Evolutionary conservation across 2,329 filamentous ascomycete species (phyloP), one percentile per base, ranked within the genome.

Genomic region (Penicillium verrucosum): DNA sequence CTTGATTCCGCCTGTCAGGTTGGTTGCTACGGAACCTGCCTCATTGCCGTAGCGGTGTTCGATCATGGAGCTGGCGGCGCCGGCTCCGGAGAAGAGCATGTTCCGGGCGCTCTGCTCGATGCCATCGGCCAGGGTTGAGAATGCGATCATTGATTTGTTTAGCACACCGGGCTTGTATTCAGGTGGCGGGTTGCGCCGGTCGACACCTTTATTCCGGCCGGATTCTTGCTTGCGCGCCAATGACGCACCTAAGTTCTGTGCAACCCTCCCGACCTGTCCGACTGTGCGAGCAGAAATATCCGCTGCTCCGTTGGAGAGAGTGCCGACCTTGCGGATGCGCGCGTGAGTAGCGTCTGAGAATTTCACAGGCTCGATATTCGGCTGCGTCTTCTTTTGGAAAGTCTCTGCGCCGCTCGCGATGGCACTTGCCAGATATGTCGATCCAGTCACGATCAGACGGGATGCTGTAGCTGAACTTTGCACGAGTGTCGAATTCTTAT

Each of bases 101-200:
- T 85, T 89, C 51, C 88, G 88, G 1, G 91, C 89, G 1, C 90
- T 89, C 65, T 96, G 88, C 64, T 96, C 92, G 57, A 97, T 89
- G 37, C 94, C 94, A 68, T 99, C 94, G 25, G 92, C 90, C 43
- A 99, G 85, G 2, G 94, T 99, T 38, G 89, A 91, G 73, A 97
- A 97, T 0, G 94, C 94, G 79, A 99, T 97, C 78, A 99, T 80
- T 60, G 88, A 92, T 81, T 96, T 97, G 78, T 99, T 99, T 63
- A 99, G 77, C 30, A 99, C 78, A 5, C 94, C 93, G 0, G 94
- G 93, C 76, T 96, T 96, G 77, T 94, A 95, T 18, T 78, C 76
- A 18, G 80, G 74, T 4, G 82, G 80, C 50, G 86, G 85, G 36
- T 90, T 90, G 59, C 92, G 85, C 57, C 86, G 84, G 57, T 89